Conservation (phyloP, 345 rosid genomes). For the Iberis pinnata region DNA sequence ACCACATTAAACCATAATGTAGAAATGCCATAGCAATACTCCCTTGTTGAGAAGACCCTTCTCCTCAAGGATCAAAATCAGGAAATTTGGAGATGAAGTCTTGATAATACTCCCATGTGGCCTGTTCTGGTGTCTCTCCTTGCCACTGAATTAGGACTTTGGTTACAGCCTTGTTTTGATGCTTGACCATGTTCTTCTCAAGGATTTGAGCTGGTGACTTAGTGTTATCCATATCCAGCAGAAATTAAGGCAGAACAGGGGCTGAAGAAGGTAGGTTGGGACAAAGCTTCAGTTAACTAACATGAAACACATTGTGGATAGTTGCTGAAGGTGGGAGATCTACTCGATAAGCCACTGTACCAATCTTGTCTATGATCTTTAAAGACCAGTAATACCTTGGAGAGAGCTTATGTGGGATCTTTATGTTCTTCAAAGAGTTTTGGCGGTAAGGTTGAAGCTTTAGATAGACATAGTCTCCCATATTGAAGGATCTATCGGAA, state of each 20-base stretch:
- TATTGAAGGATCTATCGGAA: rapidly evolving
- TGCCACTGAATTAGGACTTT: neutral
- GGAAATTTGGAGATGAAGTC: neutral
- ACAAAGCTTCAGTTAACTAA: neutral
- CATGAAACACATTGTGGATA: neutral
- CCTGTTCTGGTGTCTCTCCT: rapidly evolving
- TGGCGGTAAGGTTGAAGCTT: neutral
- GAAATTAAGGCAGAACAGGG: neutral
- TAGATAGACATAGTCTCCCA: neutral
- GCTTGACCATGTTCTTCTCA: neutral
- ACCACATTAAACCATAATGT: no score
- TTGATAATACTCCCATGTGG: neutral
- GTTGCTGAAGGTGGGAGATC: no score
- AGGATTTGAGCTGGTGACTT: neutral
- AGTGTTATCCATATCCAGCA: neutral
- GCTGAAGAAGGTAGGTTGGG: neutral
- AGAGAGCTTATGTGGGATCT: neutral
- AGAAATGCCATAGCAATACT: no score
- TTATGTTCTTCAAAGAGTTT: neutral
- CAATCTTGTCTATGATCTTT: no score
- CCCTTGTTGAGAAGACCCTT: neutral
- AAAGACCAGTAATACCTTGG: neutral
- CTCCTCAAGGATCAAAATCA: neutral
- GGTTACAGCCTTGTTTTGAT: neutral
- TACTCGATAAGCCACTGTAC: neutral